Evolutionary conservation across 73 alveolate species (phyloP).

Genomic region (Uronychia binucleata): DNA sequence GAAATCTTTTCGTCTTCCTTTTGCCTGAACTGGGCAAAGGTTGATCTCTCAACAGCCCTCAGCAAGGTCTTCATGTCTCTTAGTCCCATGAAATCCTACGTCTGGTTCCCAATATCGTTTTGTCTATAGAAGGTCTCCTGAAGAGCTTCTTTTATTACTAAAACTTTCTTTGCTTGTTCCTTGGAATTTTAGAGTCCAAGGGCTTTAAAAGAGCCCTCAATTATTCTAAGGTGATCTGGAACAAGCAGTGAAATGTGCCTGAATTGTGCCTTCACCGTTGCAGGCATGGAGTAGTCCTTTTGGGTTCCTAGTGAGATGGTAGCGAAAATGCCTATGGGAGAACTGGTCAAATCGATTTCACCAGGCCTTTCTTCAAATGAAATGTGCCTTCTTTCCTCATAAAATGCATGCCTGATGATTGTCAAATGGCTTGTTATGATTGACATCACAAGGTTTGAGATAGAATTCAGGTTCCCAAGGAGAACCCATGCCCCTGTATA

Average conservation of each 20-base stretch:
- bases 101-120: not conserved
- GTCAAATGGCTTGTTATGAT: conserved; percentile 96
- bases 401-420: conserved; percentile 93
- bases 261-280: conserved; percentile 81
- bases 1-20: not conserved
- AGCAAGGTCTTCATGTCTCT: not conserved
- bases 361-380: conserved; percentile 91
- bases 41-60: not conserved
- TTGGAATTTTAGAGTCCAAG: not conserved
- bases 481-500: conserved; percentile 89
- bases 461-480: conserved; percentile 97
- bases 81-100: not conserved
- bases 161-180: not conserved
- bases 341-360: conserved; percentile 72
- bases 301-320: conserved; percentile 97
- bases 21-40: not conserved
- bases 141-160: not conserved
- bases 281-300: no score
- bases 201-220: conserved; percentile 40
- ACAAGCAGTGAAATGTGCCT: conserved; percentile 95
- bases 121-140: not conserved
- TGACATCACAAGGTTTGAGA: conserved; percentile 95
- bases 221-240: conserved; percentile 92
- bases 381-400: conserved; percentile 84
- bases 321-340: conserved; percentile 92